Evolutionary conservation across 768 basidiomycete genomes (phyloP).

Genomic region (Hysterangium stoloniferum): DNA sequence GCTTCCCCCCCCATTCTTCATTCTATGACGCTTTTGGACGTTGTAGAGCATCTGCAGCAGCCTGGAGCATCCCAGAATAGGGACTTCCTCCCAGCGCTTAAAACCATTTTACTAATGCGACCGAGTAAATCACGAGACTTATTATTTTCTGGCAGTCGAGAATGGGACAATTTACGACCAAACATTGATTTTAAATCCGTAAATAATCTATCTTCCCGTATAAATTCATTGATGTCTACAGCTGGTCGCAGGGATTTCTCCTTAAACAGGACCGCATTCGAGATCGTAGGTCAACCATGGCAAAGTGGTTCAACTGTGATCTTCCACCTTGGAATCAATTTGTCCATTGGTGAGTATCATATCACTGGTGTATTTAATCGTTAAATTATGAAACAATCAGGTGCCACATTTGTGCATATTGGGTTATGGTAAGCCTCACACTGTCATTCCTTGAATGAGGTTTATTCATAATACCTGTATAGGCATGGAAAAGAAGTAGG

Average conservation of each 20-base stretch:
- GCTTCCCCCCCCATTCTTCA: too few species aligned
- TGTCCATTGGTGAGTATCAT: background rate
- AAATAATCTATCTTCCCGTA: background rate
- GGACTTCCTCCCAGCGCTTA: too few species aligned
- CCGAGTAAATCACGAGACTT: background rate
- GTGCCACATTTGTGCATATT: background rate
- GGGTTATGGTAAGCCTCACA: background rate
- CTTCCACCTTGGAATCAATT: background rate
- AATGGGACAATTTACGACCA: background rate
- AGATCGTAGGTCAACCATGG: background rate
- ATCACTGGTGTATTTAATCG: background rate
- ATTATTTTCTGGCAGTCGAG: background rate
- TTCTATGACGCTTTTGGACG: too few species aligned
- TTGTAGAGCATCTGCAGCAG: too few species aligned
- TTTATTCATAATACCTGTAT: too few species aligned
- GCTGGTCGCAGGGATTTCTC: background rate
- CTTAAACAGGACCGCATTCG: background rate
- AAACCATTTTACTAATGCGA: too few species aligned
- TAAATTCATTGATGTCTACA: background rate
- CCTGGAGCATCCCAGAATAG: too few species aligned
- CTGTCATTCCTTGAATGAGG: background rate
- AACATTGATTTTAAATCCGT: background rate
- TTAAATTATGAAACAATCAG: too few species aligned
- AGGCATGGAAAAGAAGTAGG: constrained; percentile 1
- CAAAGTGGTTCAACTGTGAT: constrained; percentile 1